Evolutionary conservation across 1,284 basidiomycete genomes (phyloP), one percentile per base, ranked within the genome.

Genomic region (Ceratobasidium sp.): DNA sequence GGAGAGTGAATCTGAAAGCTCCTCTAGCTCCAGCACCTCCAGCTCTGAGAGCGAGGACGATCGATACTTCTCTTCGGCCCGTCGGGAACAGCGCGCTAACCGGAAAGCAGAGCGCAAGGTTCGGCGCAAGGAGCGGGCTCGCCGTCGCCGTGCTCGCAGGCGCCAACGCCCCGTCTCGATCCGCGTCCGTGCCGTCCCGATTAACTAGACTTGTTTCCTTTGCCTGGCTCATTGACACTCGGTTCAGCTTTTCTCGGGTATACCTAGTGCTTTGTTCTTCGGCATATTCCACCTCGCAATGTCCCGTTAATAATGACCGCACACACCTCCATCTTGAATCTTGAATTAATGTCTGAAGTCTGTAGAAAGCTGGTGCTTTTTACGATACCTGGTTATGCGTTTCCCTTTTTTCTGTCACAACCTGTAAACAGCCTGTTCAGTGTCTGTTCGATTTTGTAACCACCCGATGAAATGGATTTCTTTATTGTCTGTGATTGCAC

Each of bases 321-420:
- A 23, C 49, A 15, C 37, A 7, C 26, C 35, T 15, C n/a, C n/a
- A n/a, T n/a, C n/a, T n/a, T n/a, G n/a, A n/a, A 20, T 61, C 31
- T 56, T 74, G 69, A 66, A 66, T 74, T 74, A 74, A 74, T 74
- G 54, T 45, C 20, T 71, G 69, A 74, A 74, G 58, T 47, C 31
- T 53, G 56, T 61, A 45, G 69, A 47, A 74, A 74, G 69, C 69
- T 63, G 69, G 69, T 26, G 69, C 58, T 74, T 74, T 47, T 63
- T 63, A 63, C 56, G 15, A 74, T 63, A 37, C 47, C 58, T 47
- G 47, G 39, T 11, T 60, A 23, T 74, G 69, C 20, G 8, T 63
- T 31, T 39, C 33, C 31, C 6, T 3, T 39, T 63, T 74, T 74
- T n/a, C n/a, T 63, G 37, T 58, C 54, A 74, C 58, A 74, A 74